These are phyloP conservation scores for Wickerhamiella dianesei DNA, from an alignment of 805 yeast species.

Conservation along the genomic window DNA sequence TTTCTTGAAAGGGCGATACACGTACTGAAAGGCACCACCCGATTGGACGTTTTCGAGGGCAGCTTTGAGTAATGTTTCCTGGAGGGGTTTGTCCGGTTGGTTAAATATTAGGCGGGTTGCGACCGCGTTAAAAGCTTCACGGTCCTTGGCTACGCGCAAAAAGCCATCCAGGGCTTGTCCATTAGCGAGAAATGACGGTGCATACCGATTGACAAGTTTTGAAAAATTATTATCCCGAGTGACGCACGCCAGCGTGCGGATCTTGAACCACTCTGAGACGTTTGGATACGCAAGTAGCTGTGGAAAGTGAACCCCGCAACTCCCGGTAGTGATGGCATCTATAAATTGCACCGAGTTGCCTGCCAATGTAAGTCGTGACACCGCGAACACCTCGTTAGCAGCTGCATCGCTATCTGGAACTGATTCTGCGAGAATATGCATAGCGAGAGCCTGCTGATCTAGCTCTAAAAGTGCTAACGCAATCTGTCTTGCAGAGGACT, in stretches of 20 bases:
- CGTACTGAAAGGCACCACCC: background rate
- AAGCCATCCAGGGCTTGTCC: background rate
- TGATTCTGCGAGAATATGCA: conserved; percentile 13
- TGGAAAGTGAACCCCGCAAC: conserved; percentile 10
- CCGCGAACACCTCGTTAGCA: background rate
- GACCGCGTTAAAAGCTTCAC: background rate
- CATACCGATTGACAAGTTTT: background rate
- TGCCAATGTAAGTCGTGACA: background rate
- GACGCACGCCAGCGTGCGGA: conserved; percentile 7
- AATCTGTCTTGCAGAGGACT: conserved; percentile 12
- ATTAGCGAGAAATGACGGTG: background rate
- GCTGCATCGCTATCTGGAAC: background rate
- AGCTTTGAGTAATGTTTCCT: background rate
- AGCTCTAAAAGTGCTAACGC: conserved; percentile 7
- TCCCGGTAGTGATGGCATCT: background rate
- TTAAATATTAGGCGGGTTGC: background rate
- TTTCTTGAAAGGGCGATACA: background rate
- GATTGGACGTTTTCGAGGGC: background rate
- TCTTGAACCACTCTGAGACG: conserved; percentile 11
- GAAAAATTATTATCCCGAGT: background rate
- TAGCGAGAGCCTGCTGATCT: conserved; percentile 14
- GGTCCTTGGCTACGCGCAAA: background rate
- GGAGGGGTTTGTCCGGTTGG: background rate
- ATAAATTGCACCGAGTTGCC: background rate
- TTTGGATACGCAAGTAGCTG: conserved; percentile 7